These are phyloP conservation scores for Blastomyces emzantsi DNA, from an alignment of 2,329 filamentous ascomycete species.

Conservation along the genomic window DNA sequence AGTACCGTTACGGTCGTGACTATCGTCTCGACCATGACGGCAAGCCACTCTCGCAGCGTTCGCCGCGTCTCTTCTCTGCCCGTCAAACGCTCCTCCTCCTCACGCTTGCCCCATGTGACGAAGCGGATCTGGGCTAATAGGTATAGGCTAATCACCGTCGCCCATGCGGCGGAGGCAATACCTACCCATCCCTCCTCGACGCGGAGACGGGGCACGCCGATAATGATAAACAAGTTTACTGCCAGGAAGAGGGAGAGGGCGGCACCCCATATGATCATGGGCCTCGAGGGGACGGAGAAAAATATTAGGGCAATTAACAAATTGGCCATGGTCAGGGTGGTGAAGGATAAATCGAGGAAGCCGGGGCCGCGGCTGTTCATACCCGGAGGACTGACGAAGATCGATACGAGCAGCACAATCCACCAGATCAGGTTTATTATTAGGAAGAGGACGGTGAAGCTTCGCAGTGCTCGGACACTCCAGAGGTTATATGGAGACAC, in stretches of 20 bases:
- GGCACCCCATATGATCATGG: slow-evolving; percentile 64
- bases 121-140: slow-evolving; percentile 68
- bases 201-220: slow-evolving; percentile 64
- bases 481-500: slow-evolving; percentile 91
- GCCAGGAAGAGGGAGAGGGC: slow-evolving; percentile 59
- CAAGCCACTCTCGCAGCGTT: slow-evolving; percentile 73
- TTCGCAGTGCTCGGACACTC: slow-evolving; percentile 73
- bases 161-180: slow-evolving; percentile 77
- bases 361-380: slow-evolving; percentile 83
- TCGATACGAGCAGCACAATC: slow-evolving; percentile 76
- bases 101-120: slow-evolving; percentile 82
- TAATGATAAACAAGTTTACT: slow-evolving; percentile 68
- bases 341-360: slow-evolving; percentile 81
- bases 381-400: slow-evolving; percentile 82
- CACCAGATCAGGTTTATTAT: slow-evolving; percentile 81
- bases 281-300: slow-evolving; percentile 73
- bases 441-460: slow-evolving; percentile 67
- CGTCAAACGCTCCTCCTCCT: slow-evolving; percentile 88
- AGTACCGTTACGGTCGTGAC: slow-evolving; percentile 60
- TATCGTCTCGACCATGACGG: slow-evolving; percentile 65
- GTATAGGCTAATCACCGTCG: slow-evolving; percentile 68
- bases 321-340: slow-evolving; percentile 66
- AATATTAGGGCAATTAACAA: slow-evolving; percentile 72
- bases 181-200: slow-evolving; percentile 87
- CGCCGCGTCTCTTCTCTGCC: slow-evolving; percentile 79